phyloP scores from a whole-genome alignment of 108 stramenopile species.

The Nitzschia sp. region DNA sequence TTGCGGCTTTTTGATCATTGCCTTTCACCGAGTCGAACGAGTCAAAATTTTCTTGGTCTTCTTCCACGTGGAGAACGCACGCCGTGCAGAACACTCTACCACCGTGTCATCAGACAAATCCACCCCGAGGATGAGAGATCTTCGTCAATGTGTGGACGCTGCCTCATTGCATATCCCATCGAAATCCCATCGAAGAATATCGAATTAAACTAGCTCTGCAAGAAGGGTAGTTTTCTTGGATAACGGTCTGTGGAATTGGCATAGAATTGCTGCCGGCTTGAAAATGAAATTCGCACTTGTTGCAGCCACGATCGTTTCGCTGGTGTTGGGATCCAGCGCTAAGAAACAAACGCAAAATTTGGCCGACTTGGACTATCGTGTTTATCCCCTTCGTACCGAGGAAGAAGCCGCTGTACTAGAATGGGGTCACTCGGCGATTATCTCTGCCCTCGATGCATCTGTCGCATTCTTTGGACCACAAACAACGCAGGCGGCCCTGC shows the following conservation, averaged over 20 bases:
- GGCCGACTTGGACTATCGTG: constrained; percentile 16
- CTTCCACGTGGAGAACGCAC: no score
- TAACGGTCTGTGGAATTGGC: no score
- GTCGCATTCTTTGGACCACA: constrained; percentile 88
- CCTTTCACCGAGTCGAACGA: no score
- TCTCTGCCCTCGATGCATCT: constrained; percentile 85
- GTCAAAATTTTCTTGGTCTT: no score
- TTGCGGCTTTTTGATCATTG: no score
- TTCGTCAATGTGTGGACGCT: not conserved
- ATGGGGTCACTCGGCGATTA: constrained; percentile 92
- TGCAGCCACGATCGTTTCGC: not conserved
- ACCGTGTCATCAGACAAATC: no score
- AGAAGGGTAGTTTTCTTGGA: not conserved
- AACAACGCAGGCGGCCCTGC: constrained; percentile 76
- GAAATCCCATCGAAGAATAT: not conserved
- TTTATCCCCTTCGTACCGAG: constrained; percentile 73
- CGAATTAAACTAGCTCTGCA: not conserved
- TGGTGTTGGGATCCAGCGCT: not conserved
- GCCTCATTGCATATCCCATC: not conserved
- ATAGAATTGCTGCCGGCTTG: no score
- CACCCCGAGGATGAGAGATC: not conserved
- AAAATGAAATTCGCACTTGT: not conserved
- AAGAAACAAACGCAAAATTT: constrained; percentile 27
- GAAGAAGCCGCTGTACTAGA: constrained; percentile 89
- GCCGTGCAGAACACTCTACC: no score